Evolutionary conservation across 2,329 filamentous ascomycete genomes (phyloP).

Genomic region (Sarocladium oryzae): DNA sequence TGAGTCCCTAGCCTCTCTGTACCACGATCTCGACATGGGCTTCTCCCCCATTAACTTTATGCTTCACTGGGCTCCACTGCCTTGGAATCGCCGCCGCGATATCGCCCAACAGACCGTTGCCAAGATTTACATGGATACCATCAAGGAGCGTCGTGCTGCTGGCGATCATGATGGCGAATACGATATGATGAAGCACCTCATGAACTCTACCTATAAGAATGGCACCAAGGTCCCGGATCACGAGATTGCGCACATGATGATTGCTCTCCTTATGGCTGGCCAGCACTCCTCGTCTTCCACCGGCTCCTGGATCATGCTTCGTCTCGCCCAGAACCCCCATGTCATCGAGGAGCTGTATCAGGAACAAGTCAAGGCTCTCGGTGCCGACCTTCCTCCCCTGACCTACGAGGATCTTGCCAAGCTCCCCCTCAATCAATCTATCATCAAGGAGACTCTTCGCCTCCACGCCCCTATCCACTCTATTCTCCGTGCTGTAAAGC

Average conservation of each 20-base stretch:
- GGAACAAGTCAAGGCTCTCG: slow-evolving; percentile 71
- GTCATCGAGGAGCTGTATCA: slow-evolving; percentile 75
- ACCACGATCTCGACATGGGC: slow-evolving; percentile 85
- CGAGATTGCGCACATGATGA: slow-evolving; percentile 90
- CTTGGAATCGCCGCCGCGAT: slow-evolving; percentile 81
- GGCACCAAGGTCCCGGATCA: slow-evolving; percentile 71
- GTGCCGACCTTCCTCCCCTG: slow-evolving; percentile 66
- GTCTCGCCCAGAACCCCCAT: slow-evolving; percentile 69
- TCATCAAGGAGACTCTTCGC: slow-evolving; percentile 87
- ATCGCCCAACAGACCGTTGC: slow-evolving; percentile 74
- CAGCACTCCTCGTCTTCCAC: slow-evolving; percentile 86
- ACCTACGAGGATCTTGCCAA: slow-evolving; percentile 71
- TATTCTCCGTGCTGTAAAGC: slow-evolving; percentile 88
- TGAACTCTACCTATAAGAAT: slow-evolving; percentile 80
- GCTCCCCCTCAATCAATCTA: slow-evolving; percentile 73
- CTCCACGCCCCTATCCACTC: slow-evolving; percentile 91
- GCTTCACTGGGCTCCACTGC: slow-evolving; percentile 80
- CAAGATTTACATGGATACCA: slow-evolving; percentile 75
- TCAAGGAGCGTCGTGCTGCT: slow-evolving; percentile 58
- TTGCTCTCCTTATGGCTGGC: slow-evolving; percentile 84
- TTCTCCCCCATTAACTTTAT: slow-evolving; percentile 88
- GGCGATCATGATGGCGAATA: slow-evolving; percentile 44
- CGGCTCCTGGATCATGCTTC: slow-evolving; percentile 77
- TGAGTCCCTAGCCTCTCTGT: slow-evolving; percentile 71
- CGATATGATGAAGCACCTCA: slow-evolving; percentile 88